These are phyloP conservation scores for Phytophthora agathidicida DNA, from an alignment of 352 stramenopile species.

Conservation along the genomic window DNA sequence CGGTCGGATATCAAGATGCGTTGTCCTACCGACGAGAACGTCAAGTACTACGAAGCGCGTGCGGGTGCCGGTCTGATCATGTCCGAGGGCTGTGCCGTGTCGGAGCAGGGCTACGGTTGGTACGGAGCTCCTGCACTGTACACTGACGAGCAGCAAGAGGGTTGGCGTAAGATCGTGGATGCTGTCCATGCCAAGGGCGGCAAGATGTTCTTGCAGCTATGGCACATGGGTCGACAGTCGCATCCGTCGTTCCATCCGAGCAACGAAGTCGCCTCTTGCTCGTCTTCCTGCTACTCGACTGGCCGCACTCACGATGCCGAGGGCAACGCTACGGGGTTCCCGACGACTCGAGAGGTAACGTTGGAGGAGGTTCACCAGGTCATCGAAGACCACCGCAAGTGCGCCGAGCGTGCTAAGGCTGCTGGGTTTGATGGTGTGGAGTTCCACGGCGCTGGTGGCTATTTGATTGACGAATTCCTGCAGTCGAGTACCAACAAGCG, in stretches of 20 bases:
- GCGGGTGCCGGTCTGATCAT: slow-evolving; percentile 33
- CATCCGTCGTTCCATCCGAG: slow-evolving; percentile 37
- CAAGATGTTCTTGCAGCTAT: slow-evolving; percentile 77
- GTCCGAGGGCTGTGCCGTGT: slow-evolving; percentile 32
- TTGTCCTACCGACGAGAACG: slow-evolving; percentile 35
- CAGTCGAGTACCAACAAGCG: slow-evolving; percentile 76
- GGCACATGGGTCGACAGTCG: slow-evolving; percentile 69
- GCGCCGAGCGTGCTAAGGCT: slow-evolving; percentile 57
- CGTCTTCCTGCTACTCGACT: slow-evolving; percentile 40
- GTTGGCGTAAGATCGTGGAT: slow-evolving; percentile 27
- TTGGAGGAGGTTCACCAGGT: slow-evolving; percentile 69
- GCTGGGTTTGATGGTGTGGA: slow-evolving; percentile 67
- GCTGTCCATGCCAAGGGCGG: slow-evolving; percentile 22
- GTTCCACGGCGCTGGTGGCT: slow-evolving; percentile 89
- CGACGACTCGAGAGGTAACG: slow-evolving; percentile 57
- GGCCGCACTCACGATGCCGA: slow-evolving; percentile 38
- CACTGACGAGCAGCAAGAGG: slow-evolving; percentile 29
- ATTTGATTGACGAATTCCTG: slow-evolving; percentile 91
- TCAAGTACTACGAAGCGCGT: slow-evolving; percentile 38
- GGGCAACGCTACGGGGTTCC: slow-evolving; percentile 31
- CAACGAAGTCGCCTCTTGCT: slow-evolving; percentile 51
- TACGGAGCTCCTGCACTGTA: slow-evolving; percentile 51
- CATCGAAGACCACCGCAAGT: slow-evolving; percentile 70
- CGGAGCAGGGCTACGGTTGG: slow-evolving; percentile 36
- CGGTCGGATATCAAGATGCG: slow-evolving; percentile 34